Evolutionary conservation across 192 early-diverging fungal species (phyloP).

Genomic region (Backusella macrospora): DNA sequence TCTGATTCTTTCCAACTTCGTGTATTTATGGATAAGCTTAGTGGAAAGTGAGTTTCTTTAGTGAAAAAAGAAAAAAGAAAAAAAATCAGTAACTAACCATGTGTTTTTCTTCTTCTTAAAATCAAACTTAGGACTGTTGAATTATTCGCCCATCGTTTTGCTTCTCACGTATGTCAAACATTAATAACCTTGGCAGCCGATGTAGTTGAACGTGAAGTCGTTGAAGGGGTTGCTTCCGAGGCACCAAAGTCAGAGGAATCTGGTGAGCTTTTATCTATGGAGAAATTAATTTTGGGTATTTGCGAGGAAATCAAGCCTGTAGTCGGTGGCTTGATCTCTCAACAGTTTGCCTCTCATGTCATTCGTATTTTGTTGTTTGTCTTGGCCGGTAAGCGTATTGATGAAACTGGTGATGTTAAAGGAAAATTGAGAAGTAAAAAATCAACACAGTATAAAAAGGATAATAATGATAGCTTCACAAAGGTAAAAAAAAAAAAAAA

Average conservation of each 20-base stretch:
- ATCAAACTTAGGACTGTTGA: conserved; percentile 37
- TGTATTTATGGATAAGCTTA: conserved; percentile 63
- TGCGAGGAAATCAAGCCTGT: conserved; percentile 56
- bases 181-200: conserved; percentile 71
- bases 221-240: conserved; percentile 39
- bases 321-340: conserved; percentile 62
- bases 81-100: not conserved
- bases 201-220: conserved; percentile 75
- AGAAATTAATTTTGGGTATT: conserved; percentile 62
- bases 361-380: conserved; percentile 72
- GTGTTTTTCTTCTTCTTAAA: conserved; percentile 25
- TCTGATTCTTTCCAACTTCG: conserved; percentile 77
- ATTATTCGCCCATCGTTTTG: conserved; percentile 83
- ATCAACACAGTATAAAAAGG: conserved; percentile 61
- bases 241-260: conserved; percentile 36
- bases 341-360: conserved; percentile 77
- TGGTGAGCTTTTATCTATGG: conserved; percentile 69
- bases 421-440: conserved; percentile 75
- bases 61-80: no score
- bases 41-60: conserved; percentile 55
- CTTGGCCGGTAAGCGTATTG: conserved; percentile 64
- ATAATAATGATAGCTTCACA: conserved; percentile 51
- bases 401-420: conserved; percentile 50
- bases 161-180: conserved; percentile 88
- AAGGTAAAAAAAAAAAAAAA: not conserved